These are phyloP conservation scores for Aquanectria penicillioides DNA, from an alignment of 2,329 filamentous ascomycete genomes.

Conservation along the genomic window DNA sequence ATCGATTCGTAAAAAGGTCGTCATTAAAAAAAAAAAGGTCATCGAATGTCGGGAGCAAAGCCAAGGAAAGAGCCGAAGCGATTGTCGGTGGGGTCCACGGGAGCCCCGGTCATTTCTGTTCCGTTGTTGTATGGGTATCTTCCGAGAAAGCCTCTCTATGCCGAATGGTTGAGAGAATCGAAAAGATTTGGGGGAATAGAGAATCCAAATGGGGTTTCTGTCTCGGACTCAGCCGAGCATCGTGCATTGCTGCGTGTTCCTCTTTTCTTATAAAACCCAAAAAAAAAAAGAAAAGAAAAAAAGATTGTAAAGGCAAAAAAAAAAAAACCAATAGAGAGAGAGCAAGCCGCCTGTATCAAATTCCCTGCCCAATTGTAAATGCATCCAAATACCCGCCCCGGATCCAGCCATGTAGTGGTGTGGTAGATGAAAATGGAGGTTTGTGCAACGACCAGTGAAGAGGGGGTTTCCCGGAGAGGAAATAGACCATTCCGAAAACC, in stretches of 20 bases:
- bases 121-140: constrained; percentile 33
- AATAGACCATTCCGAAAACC: constrained; percentile 47
- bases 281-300: constrained; percentile 44
- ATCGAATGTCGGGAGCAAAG: constrained; percentile 55
- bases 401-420: constrained; percentile 66
- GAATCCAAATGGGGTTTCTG: constrained; percentile 55
- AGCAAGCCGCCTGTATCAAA: constrained; percentile 59
- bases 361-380: constrained; percentile 62
- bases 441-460: constrained; percentile 46
- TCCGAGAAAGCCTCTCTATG: constrained; percentile 42
- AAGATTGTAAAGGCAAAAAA: constrained; percentile 40
- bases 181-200: constrained; percentile 47
- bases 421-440: constrained; percentile 53
- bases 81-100: constrained; percentile 36
- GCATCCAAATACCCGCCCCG: constrained; percentile 62
- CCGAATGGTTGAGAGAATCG: constrained; percentile 39
- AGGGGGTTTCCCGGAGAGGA: constrained; percentile 52
- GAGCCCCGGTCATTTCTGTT: constrained; percentile 22
- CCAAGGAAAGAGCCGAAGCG: constrained; percentile 52
- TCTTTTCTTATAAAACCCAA: constrained; percentile 59
- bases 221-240: constrained; percentile 61
- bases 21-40: constrained; percentile 51
- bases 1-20: constrained; percentile 53
- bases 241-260: constrained; percentile 73
- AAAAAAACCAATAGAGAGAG: constrained; percentile 43